A percentile compares a stretch with the other conserved stretches of the same genome.
Evolutionary conservation across 2,329 filamentous ascomycete genomes (phyloP).

Genomic region (Septoria petroselini): DNA sequence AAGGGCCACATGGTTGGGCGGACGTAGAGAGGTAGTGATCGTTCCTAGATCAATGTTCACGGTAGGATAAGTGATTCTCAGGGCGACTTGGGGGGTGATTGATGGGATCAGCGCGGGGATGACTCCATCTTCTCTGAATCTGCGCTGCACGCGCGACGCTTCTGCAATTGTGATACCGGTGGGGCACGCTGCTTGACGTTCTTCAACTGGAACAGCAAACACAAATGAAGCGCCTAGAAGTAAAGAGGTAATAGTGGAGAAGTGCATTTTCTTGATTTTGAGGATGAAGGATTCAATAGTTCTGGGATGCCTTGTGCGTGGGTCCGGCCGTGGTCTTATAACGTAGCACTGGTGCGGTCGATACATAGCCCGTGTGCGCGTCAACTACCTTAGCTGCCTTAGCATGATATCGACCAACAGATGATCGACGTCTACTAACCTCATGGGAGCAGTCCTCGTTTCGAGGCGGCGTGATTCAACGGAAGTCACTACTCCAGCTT

Average conservation of each 20-base stretch:
- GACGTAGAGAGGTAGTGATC: slow-evolving; percentile 10
- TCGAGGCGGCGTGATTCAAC: no score
- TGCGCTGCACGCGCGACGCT: slow-evolving; percentile 2
- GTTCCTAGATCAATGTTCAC: slow-evolving; percentile 16
- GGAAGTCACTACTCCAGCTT: no score
- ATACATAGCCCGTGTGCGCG: no score
- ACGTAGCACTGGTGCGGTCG: no score
- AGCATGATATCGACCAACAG: no score
- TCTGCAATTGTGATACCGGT: slow-evolving; percentile 13
- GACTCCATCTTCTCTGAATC: slow-evolving; percentile 15
- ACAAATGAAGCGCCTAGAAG: neutral
- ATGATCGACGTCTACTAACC: no score
- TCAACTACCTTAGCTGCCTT: no score
- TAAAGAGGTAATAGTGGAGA: neutral
- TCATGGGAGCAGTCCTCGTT: no score
- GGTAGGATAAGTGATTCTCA: slow-evolving; percentile 4
- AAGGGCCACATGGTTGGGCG: no score
- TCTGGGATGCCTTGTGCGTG: no score
- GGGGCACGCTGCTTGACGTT: slow-evolving; percentile 13
- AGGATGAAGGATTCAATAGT: no score
- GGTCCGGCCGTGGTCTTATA: no score
- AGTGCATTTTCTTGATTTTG: neutral
- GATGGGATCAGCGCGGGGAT: slow-evolving; percentile 18
- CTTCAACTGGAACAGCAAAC: neutral
- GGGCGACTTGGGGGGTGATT: slow-evolving; percentile 9